Base-by-base conservation (phyloP, 202 grass and related monocot species). In the Carex sylvatica region DNA sequence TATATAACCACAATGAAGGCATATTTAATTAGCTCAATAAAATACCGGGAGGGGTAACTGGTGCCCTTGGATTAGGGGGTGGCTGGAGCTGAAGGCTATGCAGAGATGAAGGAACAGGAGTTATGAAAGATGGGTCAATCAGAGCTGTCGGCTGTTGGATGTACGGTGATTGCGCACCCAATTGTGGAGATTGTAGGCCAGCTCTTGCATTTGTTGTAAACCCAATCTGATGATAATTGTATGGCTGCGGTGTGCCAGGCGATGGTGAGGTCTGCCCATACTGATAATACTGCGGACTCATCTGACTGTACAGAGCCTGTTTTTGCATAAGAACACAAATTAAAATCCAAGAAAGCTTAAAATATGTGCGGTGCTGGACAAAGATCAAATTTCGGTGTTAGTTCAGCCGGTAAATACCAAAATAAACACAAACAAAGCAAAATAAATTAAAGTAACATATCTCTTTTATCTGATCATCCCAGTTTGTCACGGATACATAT, bases 221-320 rank as follows among this genome's bases (percentile, higher is more conserved):
- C 83, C 90, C 80, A 68, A 86, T 92, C 16, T 88, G 88, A 15
- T 81, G 51, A 83, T 86, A 90, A 46, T 85, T 89, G 86, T 90
- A 98, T 7, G 89, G 83, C 38, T 89, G 78, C 26, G 86, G 61
- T 35, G 61, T 52, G 24, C 62, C 79, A 19, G 79, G 78, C 22
- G 89, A 84, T 64, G 92, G 87, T 16, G 91, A 90, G 52, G 84
- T 61, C 30, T 85, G 83, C 49, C 89, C 91, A 70, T 99, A 99
- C 74, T 86, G 74, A 58, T 93, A 93, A 73, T 95, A 95, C 54
- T 92, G 91, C 13, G 87, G 91, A 54, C 90, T 23, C 86, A 95
- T 33, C 84, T 89, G 92, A 82, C 81, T 86, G 90, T 95, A 95
- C 30, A 90, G 9, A 28, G 78, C 91, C 89, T 95, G 87, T 68